Evolutionary conservation across 495 filamentous ascomycete species (phyloP).

Genomic region (Podospora didyma): DNA sequence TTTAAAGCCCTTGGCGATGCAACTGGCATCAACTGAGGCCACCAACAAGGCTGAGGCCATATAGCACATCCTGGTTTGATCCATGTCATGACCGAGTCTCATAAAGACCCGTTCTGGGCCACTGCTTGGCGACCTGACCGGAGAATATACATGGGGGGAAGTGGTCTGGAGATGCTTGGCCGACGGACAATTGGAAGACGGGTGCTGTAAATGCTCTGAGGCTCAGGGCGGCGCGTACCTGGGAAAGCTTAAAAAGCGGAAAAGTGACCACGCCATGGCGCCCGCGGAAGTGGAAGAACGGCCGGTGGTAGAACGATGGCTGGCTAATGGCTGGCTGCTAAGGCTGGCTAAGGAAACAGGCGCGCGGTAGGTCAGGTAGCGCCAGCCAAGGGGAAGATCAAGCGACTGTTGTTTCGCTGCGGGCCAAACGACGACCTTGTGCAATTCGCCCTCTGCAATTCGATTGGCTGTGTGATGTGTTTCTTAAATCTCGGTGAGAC

Average conservation of each 20-base stretch:
- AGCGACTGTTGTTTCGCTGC: constrained; percentile 17
- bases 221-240: not conserved
- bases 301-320: not conserved
- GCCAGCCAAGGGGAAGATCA: constrained; percentile 13
- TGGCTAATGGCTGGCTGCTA: too few species aligned
- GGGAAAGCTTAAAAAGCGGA: not conserved
- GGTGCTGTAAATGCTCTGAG: not conserved
- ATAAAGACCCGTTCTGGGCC: not conserved
- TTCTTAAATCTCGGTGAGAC: not conserved
- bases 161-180: not conserved
- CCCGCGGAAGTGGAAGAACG: not conserved
- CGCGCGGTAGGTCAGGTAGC: constrained; percentile 25
- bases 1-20: not conserved
- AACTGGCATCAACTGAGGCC: not conserved
- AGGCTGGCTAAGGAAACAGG: constrained; percentile 7
- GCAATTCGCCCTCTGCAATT: not conserved
- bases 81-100: not conserved
- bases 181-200: not conserved
- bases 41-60: not conserved
- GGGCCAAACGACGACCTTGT: constrained; percentile 13
- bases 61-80: not conserved
- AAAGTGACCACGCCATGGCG: not conserved
- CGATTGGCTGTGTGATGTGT: too few species aligned
- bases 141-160: not conserved
- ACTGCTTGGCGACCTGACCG: not conserved